A percentile compares a stretch with the other conserved stretches of the same genome.
phyloP scores from a whole-genome alignment of 164 flowering plant species.

The Nymphaea thermarum region DNA sequence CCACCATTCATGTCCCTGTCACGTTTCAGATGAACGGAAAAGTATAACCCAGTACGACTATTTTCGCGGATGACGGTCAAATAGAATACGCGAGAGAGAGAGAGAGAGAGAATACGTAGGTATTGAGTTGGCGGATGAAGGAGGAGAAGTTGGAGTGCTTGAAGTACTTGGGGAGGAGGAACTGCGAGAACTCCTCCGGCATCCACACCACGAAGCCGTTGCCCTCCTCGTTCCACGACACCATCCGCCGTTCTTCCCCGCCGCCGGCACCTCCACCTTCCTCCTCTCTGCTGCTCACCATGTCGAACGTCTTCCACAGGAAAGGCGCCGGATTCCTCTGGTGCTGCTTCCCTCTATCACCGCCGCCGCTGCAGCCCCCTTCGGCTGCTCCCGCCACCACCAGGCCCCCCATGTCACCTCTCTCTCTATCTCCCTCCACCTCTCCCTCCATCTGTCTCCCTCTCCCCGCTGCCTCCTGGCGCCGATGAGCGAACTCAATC shows the following conservation, averaged over 20 bases:
- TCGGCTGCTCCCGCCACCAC: not conserved
- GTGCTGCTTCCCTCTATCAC: constrained; percentile 5
- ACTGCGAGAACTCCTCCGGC: constrained; percentile 49
- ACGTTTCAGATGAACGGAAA: too few species aligned
- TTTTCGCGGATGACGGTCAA: too few species aligned
- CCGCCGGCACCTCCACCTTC: constrained; percentile 2
- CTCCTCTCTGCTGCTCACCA: constrained; percentile 13
- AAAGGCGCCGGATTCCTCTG: constrained; percentile 38
- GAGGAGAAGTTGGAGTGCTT: constrained; percentile 67
- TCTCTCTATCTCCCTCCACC: not conserved
- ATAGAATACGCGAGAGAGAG: too few species aligned
- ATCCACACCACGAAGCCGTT: constrained; percentile 49
- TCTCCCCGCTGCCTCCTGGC: not conserved
- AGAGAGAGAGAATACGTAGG: constrained; percentile 22
- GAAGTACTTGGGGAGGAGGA: constrained; percentile 44
- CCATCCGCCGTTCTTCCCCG: constrained; percentile 13
- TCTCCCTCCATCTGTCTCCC: not conserved
- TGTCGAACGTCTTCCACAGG: constrained; percentile 40
- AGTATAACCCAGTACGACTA: too few species aligned
- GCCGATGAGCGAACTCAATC: too few species aligned
- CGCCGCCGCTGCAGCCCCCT: not conserved
- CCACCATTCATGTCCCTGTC: too few species aligned
- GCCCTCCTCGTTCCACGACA: constrained; percentile 53
- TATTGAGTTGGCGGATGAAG: constrained; percentile 61
- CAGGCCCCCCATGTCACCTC: not conserved